Percentiles rank a stretch among this genome's conserved stretches.
Conservation (phyloP, 352 stramenopile genomes). For the Pythium volutum region DNA sequence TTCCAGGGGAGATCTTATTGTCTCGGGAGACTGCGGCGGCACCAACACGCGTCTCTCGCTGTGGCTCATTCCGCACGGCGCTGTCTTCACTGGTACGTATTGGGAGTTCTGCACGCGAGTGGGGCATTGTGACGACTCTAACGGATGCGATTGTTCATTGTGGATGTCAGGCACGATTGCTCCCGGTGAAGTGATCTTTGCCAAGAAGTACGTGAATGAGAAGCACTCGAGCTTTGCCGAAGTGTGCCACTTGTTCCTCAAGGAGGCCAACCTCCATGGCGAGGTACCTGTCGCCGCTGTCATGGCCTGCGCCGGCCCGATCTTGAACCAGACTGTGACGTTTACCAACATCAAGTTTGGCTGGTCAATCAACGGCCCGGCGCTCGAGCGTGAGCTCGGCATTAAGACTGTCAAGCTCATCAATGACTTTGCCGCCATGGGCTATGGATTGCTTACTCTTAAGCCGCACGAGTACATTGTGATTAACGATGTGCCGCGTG, state of each 20-base stretch:
- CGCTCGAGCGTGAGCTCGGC: constrained; percentile 74
- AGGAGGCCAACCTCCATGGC: constrained; percentile 83
- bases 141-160: constrained; percentile 1
- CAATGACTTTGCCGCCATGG: constrained; percentile 97
- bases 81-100: constrained; percentile 50
- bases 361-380: constrained; percentile 86
- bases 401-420: constrained; percentile 91
- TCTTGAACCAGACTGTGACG: constrained; percentile 80
- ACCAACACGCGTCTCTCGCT: constrained; percentile 96
- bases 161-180: constrained; percentile 56
- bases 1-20: constrained; percentile 58
- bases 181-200: constrained; percentile 79
- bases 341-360: constrained; percentile 94
- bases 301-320: constrained; percentile 75
- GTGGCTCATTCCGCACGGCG: constrained; percentile 68
- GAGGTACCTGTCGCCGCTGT: constrained; percentile 62
- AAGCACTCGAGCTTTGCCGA: constrained; percentile 79
- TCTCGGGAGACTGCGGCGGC: constrained; percentile 94
- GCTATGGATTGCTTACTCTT: constrained; percentile 96
- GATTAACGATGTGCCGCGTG: constrained; percentile 71
- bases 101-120: not conserved
- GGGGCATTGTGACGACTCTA: not conserved
- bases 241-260: constrained; percentile 92
- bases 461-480: constrained; percentile 91
- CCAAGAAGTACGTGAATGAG: constrained; percentile 87